Conservation (phyloP, 164 flowering plant genomes). For the Dillenia turbinata region DNA sequence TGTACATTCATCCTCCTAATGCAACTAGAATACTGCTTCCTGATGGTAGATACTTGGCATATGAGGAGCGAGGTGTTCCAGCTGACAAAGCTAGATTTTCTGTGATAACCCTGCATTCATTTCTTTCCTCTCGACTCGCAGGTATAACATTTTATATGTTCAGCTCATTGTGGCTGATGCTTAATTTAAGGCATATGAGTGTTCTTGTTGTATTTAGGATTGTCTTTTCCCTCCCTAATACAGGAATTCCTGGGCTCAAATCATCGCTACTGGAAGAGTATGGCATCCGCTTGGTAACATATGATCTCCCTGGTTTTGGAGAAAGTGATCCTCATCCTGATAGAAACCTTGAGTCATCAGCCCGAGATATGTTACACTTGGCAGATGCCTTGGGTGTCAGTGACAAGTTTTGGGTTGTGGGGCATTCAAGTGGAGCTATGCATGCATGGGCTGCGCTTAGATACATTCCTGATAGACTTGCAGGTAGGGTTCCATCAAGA, state of each 20-base stretch:
- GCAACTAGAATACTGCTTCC: slow-evolving; percentile 72
- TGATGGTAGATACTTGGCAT: slow-evolving; percentile 86
- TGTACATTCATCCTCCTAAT: slow-evolving; percentile 65
- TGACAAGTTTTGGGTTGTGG: slow-evolving; percentile 86
- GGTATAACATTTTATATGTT: slow-evolving; percentile 34
- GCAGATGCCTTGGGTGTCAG: slow-evolving; percentile 60
- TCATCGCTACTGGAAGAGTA: slow-evolving; percentile 66
- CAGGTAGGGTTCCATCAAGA: slow-evolving; percentile 37
- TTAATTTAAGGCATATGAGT: not conserved
- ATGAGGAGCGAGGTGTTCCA: slow-evolving; percentile 71
- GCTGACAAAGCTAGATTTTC: slow-evolving; percentile 71
- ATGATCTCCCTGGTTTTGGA: slow-evolving; percentile 99
- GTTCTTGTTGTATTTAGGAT: not conserved
- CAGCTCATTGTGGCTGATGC: not conserved
- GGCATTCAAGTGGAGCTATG: slow-evolving; percentile 71
- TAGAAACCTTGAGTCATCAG: slow-evolving; percentile 80
- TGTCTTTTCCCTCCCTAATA: not conserved
- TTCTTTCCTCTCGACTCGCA: slow-evolving; percentile 87
- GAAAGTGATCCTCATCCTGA: slow-evolving; percentile 94
- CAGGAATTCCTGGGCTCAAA: slow-evolving; percentile 78
- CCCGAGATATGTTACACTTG: slow-evolving; percentile 58
- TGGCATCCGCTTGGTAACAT: slow-evolving; percentile 83
- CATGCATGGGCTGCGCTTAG: slow-evolving; percentile 93
- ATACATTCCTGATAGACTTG: slow-evolving; percentile 73
- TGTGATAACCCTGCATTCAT: slow-evolving; percentile 66